Conservation (phyloP, 768 basidiomycete species). For the Psilocybe azurescens region DNA sequence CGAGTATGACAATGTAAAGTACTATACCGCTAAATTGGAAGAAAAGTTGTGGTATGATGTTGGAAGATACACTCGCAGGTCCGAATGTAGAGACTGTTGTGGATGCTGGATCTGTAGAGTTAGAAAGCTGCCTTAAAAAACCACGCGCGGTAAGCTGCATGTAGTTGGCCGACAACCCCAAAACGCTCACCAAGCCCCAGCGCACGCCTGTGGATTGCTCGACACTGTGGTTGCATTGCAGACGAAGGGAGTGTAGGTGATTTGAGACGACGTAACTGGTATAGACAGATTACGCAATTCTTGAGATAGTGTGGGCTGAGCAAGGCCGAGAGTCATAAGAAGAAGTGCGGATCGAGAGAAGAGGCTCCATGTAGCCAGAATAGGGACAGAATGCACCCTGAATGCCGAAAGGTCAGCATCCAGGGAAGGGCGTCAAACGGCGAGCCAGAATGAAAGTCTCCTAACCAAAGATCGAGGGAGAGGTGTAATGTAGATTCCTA, state of each 20-base stretch:
- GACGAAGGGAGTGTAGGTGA: conserved; percentile 54
- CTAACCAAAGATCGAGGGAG: conserved; percentile 3
- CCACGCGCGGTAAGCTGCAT: neutral
- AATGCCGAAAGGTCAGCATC: conserved; percentile 16
- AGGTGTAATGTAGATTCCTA: neutral
- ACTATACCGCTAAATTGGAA: conserved; percentile 55
- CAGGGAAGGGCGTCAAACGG: conserved; percentile 3
- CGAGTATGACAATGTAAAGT: neutral
- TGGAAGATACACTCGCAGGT: conserved; percentile 42
- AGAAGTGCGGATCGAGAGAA: neutral
- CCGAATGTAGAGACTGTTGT: conserved; percentile 45
- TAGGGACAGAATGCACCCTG: neutral
- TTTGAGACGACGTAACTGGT: conserved; percentile 39
- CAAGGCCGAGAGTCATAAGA: conserved; percentile 4
- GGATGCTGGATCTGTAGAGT: conserved; percentile 22
- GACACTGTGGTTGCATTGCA: conserved; percentile 37
- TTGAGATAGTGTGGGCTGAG: conserved; percentile 18
- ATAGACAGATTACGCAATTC: conserved; percentile 43
- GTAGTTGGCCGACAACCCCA: neutral
- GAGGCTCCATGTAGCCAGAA: conserved; percentile 5
- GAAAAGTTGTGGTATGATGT: conserved; percentile 63
- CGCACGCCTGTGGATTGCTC: conserved; percentile 35
- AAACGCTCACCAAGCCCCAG: conserved; percentile 48
- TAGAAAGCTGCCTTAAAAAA: conserved; percentile 32
- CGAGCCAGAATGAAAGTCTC: conserved; percentile 10